Evolutionary conservation across 257 asterid genomes (phyloP), one percentile per base, ranked within the genome.

Genomic region (Nicotiana paniculata): DNA sequence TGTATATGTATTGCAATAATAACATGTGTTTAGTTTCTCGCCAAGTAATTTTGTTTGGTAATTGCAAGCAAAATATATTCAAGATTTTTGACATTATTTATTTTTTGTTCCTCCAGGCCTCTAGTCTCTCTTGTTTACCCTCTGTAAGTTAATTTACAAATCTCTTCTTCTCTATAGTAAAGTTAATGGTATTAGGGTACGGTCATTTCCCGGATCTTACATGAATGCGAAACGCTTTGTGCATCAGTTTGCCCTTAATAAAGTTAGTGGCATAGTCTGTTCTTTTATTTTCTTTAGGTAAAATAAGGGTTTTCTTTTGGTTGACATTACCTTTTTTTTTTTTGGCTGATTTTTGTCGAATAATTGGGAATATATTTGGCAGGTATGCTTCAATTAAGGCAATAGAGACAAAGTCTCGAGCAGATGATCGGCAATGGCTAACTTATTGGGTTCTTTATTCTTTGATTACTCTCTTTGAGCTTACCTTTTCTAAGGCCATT

Each of bases 391-490:
- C 99, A 1, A 86, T 95, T 81, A 89, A 82, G 87, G 97, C 99
- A 6, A 95, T 95, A 66, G 98, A 95, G 89, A 95, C 97, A 0
- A 91, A 91, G 88, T 90, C 98, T 6, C 87, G 80, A 0, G 85
- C 83, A 24, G 99, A 92, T 37, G 99, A 93, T 85, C 91, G 91
- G n/a, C 99, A 95, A 87, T 95, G 99, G 99, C 90, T 95, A 16
- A 95, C 98, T 30, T 95, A 91, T 54, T 93, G 98, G 99, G 99
- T 95, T 83, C 97, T 95, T 62, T 92, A 93, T 86, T 93, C 99
- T 58, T 85, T 95, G 81, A 86, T 93, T 81, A 91, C 96, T 18
- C 88, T 93, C 55, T 95, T 95, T 79, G 99, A 95, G 86, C 97
- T 95, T 83, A 95, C 96, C 1, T 95, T 95, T 72, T 82, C 90